These are phyloP conservation scores for Phascolomyces articulosus DNA, from an alignment of 371 early-diverging fungal genomes.

Conservation along the genomic window DNA sequence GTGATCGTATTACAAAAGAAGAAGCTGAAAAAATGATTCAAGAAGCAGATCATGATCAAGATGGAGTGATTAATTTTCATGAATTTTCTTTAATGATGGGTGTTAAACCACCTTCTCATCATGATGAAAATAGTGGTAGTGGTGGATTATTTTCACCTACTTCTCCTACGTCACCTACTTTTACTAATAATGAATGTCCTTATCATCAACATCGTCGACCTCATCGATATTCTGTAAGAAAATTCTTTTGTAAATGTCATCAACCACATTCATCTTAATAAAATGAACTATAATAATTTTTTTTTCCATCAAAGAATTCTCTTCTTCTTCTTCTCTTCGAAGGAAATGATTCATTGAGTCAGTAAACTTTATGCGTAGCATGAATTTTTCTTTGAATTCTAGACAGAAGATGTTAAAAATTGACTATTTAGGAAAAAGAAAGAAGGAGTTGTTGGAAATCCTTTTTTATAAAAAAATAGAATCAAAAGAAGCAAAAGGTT, in stretches of 20 bases:
- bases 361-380: not conserved
- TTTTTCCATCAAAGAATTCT: not conserved
- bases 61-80: conserved; percentile 45
- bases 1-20: conserved; percentile 34
- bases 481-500: no score
- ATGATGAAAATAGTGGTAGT: not conserved
- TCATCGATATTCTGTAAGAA: conserved; percentile 31
- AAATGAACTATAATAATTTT: not conserved
- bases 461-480: no score
- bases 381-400: not conserved
- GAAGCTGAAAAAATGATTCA: conserved; percentile 41
- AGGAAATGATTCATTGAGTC: no score
- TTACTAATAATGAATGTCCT: not conserved
- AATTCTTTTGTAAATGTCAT: conserved; percentile 33
- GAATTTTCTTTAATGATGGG: conserved; percentile 52
- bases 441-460: no score
- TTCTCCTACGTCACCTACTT: conserved; percentile 7
- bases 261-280: conserved; percentile 9
- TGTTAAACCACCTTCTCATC: conserved; percentile 15
- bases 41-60: conserved; percentile 44
- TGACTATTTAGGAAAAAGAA: no score
- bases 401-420: no score
- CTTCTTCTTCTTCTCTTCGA: not conserved
- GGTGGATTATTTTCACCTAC: conserved; percentile 1
- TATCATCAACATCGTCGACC: conserved; percentile 18